Evolutionary conservation across 345 rosid genomes (phyloP).

Genomic region (Heritiera littoralis): DNA sequence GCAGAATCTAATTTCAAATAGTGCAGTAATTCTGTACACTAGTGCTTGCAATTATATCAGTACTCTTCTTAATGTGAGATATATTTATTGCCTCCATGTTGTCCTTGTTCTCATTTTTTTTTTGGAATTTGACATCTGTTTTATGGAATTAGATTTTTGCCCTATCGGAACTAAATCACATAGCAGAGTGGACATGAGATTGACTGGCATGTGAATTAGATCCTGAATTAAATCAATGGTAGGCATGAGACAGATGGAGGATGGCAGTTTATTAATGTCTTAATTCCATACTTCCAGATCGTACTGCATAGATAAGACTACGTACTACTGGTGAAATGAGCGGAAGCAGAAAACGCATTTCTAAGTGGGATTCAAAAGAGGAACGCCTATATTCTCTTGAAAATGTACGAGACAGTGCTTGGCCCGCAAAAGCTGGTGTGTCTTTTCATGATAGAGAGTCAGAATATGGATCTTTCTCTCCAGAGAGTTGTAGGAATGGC

Average conservation of each 20-base stretch:
- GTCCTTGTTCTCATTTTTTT: background rate
- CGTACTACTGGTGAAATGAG: slow-evolving; percentile 47
- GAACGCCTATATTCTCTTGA: slow-evolving; percentile 48
- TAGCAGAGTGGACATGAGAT: slow-evolving; percentile 10
- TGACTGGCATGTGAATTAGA: background rate
- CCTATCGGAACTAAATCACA: background rate
- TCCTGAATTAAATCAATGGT: slow-evolving; percentile 5
- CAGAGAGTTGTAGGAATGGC: slow-evolving; percentile 46
- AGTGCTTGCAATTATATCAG: background rate
- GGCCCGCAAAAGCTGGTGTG: slow-evolving; percentile 46
- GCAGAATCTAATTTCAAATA: background rate
- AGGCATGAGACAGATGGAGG: background rate
- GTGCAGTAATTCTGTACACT: background rate
- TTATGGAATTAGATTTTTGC: background rate
- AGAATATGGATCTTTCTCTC: slow-evolving; percentile 45
- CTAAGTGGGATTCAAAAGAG: slow-evolving; percentile 60
- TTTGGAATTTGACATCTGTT: background rate
- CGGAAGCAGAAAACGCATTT: slow-evolving; percentile 50
- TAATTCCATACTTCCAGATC: background rate
- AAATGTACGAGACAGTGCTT: slow-evolving; percentile 33
- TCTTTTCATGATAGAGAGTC: slow-evolving; percentile 50
- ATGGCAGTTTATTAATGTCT: slow-evolving; percentile 8
- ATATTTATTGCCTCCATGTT: background rate
- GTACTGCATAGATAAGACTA: background rate
- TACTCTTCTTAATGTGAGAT: background rate